Evolutionary conservation across 495 filamentous ascomycete species (phyloP).

Genomic region (Stereocaulon alpinum): DNA sequence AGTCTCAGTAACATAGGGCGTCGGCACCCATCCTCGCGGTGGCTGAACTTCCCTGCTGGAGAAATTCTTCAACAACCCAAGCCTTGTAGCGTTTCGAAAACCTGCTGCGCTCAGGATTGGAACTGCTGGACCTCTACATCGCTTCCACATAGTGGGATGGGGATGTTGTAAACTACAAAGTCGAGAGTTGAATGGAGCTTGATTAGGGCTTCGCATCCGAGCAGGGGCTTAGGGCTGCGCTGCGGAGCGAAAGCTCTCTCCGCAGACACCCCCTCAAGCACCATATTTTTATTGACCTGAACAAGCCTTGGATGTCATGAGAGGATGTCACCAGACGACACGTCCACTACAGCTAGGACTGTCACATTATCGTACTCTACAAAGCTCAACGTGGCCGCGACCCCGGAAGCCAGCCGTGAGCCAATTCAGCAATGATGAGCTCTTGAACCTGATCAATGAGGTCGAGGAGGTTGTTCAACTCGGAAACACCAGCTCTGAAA

Average conservation of each 20-base stretch:
- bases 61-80: constrained; percentile 27
- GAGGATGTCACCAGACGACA: constrained; percentile 1
- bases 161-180: background rate
- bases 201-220: background rate
- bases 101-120: constrained; percentile 25
- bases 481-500: background rate
- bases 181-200: background rate
- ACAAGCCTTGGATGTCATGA: constrained; percentile 3
- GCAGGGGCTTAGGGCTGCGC: no score
- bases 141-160: background rate
- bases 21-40: constrained; percentile 50
- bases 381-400: background rate
- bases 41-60: constrained; percentile 29
- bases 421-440: constrained; percentile 12
- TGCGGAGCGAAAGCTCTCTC: constrained; percentile 1
- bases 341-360: background rate
- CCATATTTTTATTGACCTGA: background rate
- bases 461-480: background rate
- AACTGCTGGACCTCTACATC: background rate
- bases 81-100: constrained; percentile 26
- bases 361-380: background rate
- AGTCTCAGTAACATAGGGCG: constrained; percentile 68
- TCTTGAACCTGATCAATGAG: background rate
- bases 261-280: background rate
- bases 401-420: constrained; percentile 1